Percentiles rank a stretch among this genome's conserved stretches.
These are phyloP conservation scores for Ganoderma lingzhi DNA, from an alignment of 1,284 basidiomycete genomes.

Conservation along the genomic window DNA sequence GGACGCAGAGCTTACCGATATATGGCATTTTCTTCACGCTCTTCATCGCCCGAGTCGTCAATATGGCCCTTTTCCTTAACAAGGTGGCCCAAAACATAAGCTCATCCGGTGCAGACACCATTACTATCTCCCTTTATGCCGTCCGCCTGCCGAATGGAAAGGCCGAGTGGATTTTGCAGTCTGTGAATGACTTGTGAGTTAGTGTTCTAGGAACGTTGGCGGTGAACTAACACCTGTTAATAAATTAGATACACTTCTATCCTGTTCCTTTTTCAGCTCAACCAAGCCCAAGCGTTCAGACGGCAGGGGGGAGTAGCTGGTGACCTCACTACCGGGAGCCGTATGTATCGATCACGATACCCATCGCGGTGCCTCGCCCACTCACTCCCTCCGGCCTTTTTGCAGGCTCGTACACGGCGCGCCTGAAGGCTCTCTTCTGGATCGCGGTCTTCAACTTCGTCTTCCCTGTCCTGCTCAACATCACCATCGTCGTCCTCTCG, in stretches of 20 bases:
- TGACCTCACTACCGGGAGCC: not conserved
- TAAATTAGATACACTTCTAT: not conserved
- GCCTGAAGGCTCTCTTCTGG: slow-evolving; percentile 38
- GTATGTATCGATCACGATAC: not conserved
- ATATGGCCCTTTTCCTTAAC: not conserved
- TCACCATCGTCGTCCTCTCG: slow-evolving; percentile 33
- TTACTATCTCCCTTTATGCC: not conserved
- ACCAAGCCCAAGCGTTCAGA: not conserved
- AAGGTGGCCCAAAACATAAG: too few species aligned
- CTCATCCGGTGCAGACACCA: not conserved
- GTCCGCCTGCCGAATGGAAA: slow-evolving; percentile 17
- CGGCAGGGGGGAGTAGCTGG: not conserved
- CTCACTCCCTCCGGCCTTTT: not conserved
- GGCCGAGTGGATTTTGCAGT: slow-evolving; percentile 40
- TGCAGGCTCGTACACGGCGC: slow-evolving; percentile 8
- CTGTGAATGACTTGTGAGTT: slow-evolving; percentile 38
- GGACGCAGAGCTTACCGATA: not conserved
- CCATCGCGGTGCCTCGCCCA: too few species aligned
- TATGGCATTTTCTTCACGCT: not conserved
- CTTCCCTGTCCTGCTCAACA: slow-evolving; percentile 39
- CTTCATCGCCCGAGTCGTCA: not conserved
- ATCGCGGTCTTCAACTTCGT: slow-evolving; percentile 42
- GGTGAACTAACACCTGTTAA: not conserved
- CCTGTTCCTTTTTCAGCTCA: not conserved
- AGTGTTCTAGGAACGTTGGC: not conserved